phyloP scores from a whole-genome alignment of 2,329 filamentous ascomycete species.

The Paraphoma sp. region DNA sequence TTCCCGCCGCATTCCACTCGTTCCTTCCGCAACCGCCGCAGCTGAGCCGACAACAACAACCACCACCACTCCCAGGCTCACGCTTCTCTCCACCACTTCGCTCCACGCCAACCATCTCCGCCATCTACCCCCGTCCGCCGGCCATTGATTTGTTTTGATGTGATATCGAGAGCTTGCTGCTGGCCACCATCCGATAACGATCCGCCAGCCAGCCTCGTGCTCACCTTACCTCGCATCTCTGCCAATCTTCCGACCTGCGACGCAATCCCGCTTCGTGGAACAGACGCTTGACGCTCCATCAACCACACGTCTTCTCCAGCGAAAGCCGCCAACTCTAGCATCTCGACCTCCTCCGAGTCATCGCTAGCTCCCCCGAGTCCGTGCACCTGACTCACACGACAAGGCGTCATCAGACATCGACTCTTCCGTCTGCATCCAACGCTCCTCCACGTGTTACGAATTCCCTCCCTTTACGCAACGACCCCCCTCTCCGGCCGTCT shows the following conservation, averaged over 20 bases:
- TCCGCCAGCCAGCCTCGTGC: slow-evolving; percentile 28
- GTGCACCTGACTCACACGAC: slow-evolving; percentile 46
- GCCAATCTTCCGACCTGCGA: slow-evolving; percentile 15
- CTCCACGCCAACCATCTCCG: slow-evolving; percentile 41
- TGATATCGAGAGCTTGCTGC: slow-evolving; percentile 34
- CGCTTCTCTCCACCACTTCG: slow-evolving; percentile 26
- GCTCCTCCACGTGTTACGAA: slow-evolving; percentile 48
- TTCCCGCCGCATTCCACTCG: slow-evolving; percentile 32
- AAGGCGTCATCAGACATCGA: slow-evolving; percentile 34
- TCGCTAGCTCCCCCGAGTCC: slow-evolving; percentile 39
- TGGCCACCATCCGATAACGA: slow-evolving; percentile 31
- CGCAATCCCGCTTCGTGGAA: slow-evolving; percentile 24
- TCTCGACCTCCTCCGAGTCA: slow-evolving; percentile 27
- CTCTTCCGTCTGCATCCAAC: slow-evolving; percentile 34
- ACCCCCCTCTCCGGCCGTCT: slow-evolving; percentile 40
- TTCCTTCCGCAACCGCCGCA: slow-evolving; percentile 36
- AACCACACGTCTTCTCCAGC: slow-evolving; percentile 28
- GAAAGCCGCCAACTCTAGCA: slow-evolving; percentile 36
- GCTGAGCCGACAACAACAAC: slow-evolving; percentile 26
- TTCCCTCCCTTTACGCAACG: slow-evolving; percentile 48
- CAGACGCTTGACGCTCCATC: slow-evolving; percentile 33
- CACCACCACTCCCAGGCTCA: slow-evolving; percentile 17
- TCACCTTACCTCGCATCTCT: slow-evolving; percentile 26
- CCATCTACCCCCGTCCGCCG: slow-evolving; percentile 33
- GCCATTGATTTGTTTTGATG: slow-evolving; percentile 46